phyloP scores from a whole-genome alignment of 805 yeast species.

The Candida tibetensis region DNA sequence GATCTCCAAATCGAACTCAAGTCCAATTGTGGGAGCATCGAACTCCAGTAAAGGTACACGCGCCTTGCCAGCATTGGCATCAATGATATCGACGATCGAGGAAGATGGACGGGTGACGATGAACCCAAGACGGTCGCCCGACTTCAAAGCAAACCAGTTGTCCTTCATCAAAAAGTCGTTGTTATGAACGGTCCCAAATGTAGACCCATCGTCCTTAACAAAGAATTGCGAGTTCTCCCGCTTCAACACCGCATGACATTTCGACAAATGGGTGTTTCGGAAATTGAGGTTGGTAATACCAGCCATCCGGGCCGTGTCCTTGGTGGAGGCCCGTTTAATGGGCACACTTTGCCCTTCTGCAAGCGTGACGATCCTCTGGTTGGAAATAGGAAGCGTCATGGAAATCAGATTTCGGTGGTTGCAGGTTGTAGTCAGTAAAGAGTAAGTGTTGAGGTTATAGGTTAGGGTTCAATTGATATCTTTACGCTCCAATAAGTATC shows the following conservation, averaged over 20 bases:
- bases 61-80: slow-evolving; percentile 11
- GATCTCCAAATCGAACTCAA: slow-evolving; percentile 17
- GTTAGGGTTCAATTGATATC: slow-evolving; percentile 1
- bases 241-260: slow-evolving; percentile 32
- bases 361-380: slow-evolving; percentile 11
- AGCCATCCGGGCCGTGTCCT: slow-evolving; percentile 24
- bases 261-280: slow-evolving; percentile 36
- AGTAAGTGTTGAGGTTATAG: slow-evolving; percentile 2
- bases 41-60: slow-evolving; percentile 21
- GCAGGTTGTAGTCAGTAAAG: not conserved
- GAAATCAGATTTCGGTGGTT: not conserved
- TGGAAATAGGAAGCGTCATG: slow-evolving; percentile 1
- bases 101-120: slow-evolving; percentile 31
- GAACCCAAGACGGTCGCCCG: slow-evolving; percentile 34
- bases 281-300: slow-evolving; percentile 30
- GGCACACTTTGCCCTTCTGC: slow-evolving; percentile 14
- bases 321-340: slow-evolving; percentile 31
- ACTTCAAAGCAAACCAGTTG: slow-evolving; percentile 11
- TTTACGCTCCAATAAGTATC: slow-evolving; percentile 1
- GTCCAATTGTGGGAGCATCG: slow-evolving; percentile 19
- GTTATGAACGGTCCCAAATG: slow-evolving; percentile 39
- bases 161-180: slow-evolving; percentile 12
- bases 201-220: slow-evolving; percentile 31
- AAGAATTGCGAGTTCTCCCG: slow-evolving; percentile 17
- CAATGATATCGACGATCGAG: slow-evolving; percentile 14